Evolutionary conservation across 2,329 filamentous ascomycete genomes (phyloP).

Genomic region (Trichoderma simmonsii): DNA sequence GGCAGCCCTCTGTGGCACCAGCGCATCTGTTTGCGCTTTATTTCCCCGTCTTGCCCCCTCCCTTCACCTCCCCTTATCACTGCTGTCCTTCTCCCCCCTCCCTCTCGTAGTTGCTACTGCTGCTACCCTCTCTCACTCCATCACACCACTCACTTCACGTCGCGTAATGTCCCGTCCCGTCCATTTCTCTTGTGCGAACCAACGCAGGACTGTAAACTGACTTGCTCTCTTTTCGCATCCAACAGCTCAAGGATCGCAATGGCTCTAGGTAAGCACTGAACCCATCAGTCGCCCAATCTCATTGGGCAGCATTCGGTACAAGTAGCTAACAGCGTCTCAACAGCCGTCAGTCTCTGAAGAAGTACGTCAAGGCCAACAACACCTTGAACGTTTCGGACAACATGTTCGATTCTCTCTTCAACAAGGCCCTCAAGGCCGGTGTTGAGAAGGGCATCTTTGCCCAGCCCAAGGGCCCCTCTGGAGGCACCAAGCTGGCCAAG

Average conservation of each 20-base stretch:
- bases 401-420: conserved; percentile 73
- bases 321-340: conserved; percentile 22
- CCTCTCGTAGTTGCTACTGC: not conserved
- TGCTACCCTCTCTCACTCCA: not conserved
- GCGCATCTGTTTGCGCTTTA: conserved; percentile 14
- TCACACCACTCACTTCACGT: conserved; percentile 1
- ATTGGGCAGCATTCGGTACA: not conserved
- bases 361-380: conserved; percentile 58
- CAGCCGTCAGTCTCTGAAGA: conserved; percentile 60
- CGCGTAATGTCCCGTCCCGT: not conserved
- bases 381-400: conserved; percentile 45
- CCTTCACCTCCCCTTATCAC: not conserved
- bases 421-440: conserved; percentile 76
- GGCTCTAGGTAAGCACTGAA: conserved; percentile 43
- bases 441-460: conserved; percentile 84
- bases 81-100: not conserved
- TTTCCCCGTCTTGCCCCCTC: not conserved
- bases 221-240: conserved; percentile 28
- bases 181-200: not conserved
- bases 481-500: conserved; percentile 89
- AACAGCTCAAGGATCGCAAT: conserved; percentile 61
- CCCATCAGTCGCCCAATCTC: not conserved
- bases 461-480: conserved; percentile 88
- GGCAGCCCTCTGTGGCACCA: conserved; percentile 24
- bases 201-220: conserved; percentile 36